Percentiles rank a stretch among this genome's conserved stretches.
These are phyloP conservation scores for Suillus cothurnatus DNA, from an alignment of 768 basidiomycete species.

Conservation along the genomic window DNA sequence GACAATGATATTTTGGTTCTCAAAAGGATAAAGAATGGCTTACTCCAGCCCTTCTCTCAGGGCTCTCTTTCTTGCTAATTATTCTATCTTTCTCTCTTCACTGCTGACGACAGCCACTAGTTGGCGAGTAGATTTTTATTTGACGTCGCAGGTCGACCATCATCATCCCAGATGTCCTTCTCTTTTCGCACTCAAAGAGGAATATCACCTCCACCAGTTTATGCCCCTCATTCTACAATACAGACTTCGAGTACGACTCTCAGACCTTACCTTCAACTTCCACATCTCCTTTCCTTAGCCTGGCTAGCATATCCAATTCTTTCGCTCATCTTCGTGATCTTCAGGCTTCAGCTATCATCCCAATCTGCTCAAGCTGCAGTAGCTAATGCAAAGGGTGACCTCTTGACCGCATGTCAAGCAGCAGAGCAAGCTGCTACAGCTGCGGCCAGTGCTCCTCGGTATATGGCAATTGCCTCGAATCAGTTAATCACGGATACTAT, in stretches of 20 bases:
- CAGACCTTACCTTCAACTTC: conserved; percentile 81
- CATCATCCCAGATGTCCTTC: conserved; percentile 29
- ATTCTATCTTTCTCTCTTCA: conserved; percentile 10
- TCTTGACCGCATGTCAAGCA: conserved; percentile 84
- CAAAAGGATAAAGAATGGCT: conserved; percentile 27
- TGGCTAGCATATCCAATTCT: conserved; percentile 93
- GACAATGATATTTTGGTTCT: conserved; percentile 15
- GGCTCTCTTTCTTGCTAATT: conserved; percentile 13
- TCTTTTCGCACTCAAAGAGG: conserved; percentile 30
- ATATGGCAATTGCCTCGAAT: conserved; percentile 84
- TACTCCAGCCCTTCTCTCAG: conserved; percentile 11
- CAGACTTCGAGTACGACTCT: conserved; percentile 42
- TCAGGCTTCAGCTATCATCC: conserved; percentile 76
- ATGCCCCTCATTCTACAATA: conserved; percentile 50
- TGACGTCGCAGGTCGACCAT: conserved; percentile 42
- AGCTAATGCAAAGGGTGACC: conserved; percentile 66
- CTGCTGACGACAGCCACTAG: conserved; percentile 15
- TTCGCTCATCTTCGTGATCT: conserved; percentile 86
- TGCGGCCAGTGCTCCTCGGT: conserved; percentile 86
- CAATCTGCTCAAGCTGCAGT: conserved; percentile 68
- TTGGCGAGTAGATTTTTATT: conserved; percentile 9
- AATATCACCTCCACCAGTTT: conserved; percentile 53
- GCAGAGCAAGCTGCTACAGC: conserved; percentile 82
- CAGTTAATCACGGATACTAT: conserved; percentile 75
- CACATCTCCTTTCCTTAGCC: conserved; percentile 81